Base-by-base conservation (phyloP, 1,284 basidiomycete genomes). In the Puccinia coronata region DNA sequence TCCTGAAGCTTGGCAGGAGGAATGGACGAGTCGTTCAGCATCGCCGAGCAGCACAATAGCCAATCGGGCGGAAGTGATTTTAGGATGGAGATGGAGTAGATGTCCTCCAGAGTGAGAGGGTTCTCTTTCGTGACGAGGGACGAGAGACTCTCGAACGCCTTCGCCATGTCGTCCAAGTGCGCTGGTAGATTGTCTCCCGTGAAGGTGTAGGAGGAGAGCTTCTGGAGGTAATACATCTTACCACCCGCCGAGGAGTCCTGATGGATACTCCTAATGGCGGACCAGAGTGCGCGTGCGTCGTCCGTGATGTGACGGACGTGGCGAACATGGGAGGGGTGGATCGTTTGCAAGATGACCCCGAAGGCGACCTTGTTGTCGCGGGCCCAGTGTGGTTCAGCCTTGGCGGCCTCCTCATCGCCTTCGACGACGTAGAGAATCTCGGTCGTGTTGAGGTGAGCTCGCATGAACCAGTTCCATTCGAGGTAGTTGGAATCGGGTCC, bases 401-500 rank as follows among this genome's bases (percentile, higher is more conserved):
- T 73, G 31, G 55, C 14, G 25, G 4, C 28, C 14, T 23, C 31
- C 1, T 20, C 23, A 18, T 36, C 23, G 11, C 14, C 11, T 18
- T 67, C 14, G 71, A 55, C 18, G 43, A 73, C 25, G 55, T 73
- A 73, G 49, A 16, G 12, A 18, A 73, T 31, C 25, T 55, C 39
- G 4, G 47, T 57, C 28, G 51, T 23, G 25, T 9, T 25, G 31
- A 73, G 41, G 20, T 73, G 34, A 36, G 57, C 41, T 16, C 31
- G 28, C 11, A 41, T 14, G 39, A 41, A 18, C 36, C 36, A 67
- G 65, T n/a, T 41, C 51, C 51, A 74, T 25, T 57, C 49, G 0
- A 74, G 31, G 23, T 74, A 74, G 25, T 74, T 74, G 71, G 71
- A 57, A 3, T 74, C 51, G 23, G 23, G 4, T 8, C 51, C 14